phyloP scores from a whole-genome alignment of 2,329 filamentous ascomycete genomes.

The Emergomyces orientalis region DNA sequence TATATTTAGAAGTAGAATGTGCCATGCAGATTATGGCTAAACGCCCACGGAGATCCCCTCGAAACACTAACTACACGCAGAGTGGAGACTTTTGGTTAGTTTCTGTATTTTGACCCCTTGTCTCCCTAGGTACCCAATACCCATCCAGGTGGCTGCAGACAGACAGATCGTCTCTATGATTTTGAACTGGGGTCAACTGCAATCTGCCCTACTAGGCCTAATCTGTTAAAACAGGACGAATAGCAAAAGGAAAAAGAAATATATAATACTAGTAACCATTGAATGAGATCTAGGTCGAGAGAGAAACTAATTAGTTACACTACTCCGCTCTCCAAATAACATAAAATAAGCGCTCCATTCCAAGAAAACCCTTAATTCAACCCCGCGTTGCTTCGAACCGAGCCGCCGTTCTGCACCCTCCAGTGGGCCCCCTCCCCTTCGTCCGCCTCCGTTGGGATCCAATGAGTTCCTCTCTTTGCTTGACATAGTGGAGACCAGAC shows the following conservation, averaged over 20 bases:
- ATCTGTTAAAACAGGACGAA: neutral
- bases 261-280: too few species aligned
- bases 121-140: neutral
- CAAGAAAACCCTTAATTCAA: neutral
- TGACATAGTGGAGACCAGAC: neutral
- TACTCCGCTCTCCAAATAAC: neutral
- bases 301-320: neutral
- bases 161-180: neutral
- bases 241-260: neutral
- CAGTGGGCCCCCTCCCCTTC: neutral
- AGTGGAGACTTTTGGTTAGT: neutral
- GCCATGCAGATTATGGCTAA: neutral
- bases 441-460: neutral
- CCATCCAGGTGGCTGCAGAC: neutral
- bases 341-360: neutral
- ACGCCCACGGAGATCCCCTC: neutral
- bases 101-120: neutral
- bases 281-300: neutral
- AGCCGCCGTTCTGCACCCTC: slow-evolving; percentile 3
- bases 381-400: neutral
- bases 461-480: neutral
- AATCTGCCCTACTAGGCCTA: neutral
- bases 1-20: neutral
- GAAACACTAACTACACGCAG: neutral
- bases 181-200: neutral